Evolutionary conservation across 139 green algal genomes (phyloP), one percentile per base, ranked within the genome.

Genomic region (Coelastrella sp.): DNA sequence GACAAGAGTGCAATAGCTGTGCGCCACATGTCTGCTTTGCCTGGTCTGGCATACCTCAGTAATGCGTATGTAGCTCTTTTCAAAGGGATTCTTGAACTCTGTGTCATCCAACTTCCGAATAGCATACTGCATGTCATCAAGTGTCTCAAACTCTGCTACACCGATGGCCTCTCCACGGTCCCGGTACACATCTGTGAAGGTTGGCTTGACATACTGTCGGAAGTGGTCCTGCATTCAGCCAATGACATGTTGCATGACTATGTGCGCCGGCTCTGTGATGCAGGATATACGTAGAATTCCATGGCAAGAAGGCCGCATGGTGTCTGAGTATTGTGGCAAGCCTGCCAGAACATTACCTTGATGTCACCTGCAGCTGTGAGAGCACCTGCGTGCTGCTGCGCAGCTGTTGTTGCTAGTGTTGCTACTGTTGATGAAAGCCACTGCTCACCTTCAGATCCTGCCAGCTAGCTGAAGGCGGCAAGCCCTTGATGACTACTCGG

Each of bases 1-100:
- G n/a, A n/a, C n/a, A n/a, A n/a, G n/a, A n/a, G n/a, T n/a, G n/a
- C n/a, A n/a, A n/a, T n/a, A n/a, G n/a, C n/a, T n/a, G n/a, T n/a
- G n/a, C 45, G 15, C 57, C 57, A 27, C 21, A 27, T 27, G 57
- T 66, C 7, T 66, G 19, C 21, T 59, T 3, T 17, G 35, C 60
- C 63, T 85, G 60, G 57, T 66, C 7, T 66, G 19, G 11, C 53
- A 3, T 17, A 51, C 60, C 63, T 85, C 60, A n/a, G 45, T 11
- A 17, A 76, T 59, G 79, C 79, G 62, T 40, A 76, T 85, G 41
- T 48, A 78, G 43, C 63, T 64, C 43, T 50, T 79, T 30, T 98
- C 94, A 88, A 95, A 98, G 38, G 93, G 94, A 87, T 98, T 98
- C 43, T 88, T 88, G 91, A 98, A 98, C 89, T 96, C 92, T 37